phyloP scores from a whole-genome alignment of 208 protist genomes.

The Crithidia expoeki region DNA sequence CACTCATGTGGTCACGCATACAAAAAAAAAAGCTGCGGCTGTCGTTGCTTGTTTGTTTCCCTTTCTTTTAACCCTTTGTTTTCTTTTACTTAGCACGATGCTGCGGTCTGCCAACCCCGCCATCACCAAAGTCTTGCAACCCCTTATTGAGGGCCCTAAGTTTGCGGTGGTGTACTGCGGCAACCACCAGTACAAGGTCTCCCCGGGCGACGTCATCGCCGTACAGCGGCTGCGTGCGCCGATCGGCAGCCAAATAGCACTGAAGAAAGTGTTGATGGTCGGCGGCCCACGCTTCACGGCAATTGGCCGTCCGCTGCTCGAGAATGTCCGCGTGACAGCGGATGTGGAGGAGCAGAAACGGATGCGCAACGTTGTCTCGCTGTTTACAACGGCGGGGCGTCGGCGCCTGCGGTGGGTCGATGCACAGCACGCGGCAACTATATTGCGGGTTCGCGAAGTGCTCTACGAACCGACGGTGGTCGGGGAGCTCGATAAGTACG shows the following conservation, averaged over 20 bases:
- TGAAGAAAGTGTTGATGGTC: constrained; percentile 92
- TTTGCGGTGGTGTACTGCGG: constrained; percentile 91
- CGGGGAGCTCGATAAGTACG: constrained; percentile 90
- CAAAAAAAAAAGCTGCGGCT: not conserved
- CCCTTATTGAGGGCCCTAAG: constrained; percentile 64
- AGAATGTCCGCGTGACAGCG: constrained; percentile 63
- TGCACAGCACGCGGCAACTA: constrained; percentile 78
- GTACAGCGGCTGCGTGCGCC: constrained; percentile 76
- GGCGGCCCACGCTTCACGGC: constrained; percentile 86
- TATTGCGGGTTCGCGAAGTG: constrained; percentile 79
- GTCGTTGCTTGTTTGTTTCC: not conserved
- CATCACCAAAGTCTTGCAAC: constrained; percentile 48
- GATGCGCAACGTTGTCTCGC: constrained; percentile 87
- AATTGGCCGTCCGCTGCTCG: constrained; percentile 85
- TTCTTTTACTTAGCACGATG: constrained; percentile 24
- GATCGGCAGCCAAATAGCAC: constrained; percentile 79
- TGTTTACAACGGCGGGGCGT: constrained; percentile 72
- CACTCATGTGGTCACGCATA: too few species aligned
- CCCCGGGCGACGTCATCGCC: constrained; percentile 81
- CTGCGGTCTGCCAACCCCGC: constrained; percentile 45
- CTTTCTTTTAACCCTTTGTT: constrained; percentile 1
- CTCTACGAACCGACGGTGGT: constrained; percentile 71
- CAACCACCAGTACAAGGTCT: constrained; percentile 91
- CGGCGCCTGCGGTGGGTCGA: constrained; percentile 78
- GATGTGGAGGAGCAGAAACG: constrained; percentile 92